Evolutionary conservation across 2,329 filamentous ascomycete genomes (phyloP).

Genomic region (Macroventuria anomochaeta): DNA sequence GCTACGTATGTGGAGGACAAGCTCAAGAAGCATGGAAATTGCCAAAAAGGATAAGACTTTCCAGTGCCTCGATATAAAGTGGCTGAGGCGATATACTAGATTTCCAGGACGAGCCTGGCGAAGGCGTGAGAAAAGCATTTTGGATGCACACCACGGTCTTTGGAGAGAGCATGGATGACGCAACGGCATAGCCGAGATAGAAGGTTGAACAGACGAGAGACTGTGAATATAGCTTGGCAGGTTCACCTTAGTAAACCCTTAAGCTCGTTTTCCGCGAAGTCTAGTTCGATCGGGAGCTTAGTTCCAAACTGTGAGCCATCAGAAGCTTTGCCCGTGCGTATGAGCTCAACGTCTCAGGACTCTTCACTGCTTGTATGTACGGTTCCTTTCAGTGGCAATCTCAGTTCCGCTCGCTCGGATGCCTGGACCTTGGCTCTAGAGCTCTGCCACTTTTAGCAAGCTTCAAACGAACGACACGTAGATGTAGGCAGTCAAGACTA

Average conservation of each 20-base stretch:
- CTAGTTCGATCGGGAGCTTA: neutral
- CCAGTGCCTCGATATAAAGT: conserved; percentile 9
- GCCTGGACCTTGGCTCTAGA: neutral
- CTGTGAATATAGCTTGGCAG: neutral
- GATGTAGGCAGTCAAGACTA: too few species aligned
- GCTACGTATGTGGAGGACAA: conserved; percentile 14
- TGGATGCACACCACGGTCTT: neutral
- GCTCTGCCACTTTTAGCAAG: neutral
- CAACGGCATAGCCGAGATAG: neutral
- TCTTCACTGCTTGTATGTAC: neutral
- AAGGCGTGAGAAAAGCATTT: neutral
- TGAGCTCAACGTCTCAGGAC: too few species aligned
- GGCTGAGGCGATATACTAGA: neutral
- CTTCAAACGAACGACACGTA: too few species aligned
- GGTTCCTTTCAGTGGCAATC: neutral
- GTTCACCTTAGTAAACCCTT: neutral
- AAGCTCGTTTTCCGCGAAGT: too few species aligned
- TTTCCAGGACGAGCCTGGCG: neutral
- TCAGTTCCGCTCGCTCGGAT: neutral
- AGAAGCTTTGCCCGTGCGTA: neutral
- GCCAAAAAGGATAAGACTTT: conserved; percentile 6
- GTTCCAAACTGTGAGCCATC: too few species aligned
- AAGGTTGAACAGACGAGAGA: neutral
- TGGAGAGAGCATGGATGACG: neutral
- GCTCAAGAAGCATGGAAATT: conserved; percentile 15